Conservation (phyloP, 768 basidiomycete genomes). For the Infundibulicybe gibba region DNA sequence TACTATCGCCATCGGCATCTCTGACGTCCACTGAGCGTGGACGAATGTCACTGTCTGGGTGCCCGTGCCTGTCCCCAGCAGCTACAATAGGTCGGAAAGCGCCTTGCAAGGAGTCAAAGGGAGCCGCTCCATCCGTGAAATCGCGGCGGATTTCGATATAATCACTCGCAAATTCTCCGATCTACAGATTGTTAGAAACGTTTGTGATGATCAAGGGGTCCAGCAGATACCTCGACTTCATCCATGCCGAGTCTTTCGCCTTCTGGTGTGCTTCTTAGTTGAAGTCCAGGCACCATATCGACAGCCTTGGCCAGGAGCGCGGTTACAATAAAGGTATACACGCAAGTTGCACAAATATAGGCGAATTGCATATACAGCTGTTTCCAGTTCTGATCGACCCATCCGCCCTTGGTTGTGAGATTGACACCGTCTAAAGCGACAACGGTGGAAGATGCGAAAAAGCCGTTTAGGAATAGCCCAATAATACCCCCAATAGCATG, state of each 20-base stretch:
- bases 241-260: conserved; percentile 66
- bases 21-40: background rate
- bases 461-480: conserved; percentile 67
- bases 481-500: conserved; percentile 85
- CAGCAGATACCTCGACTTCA: conserved; percentile 54
- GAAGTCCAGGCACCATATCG: conserved; percentile 56
- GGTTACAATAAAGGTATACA: conserved; percentile 61
- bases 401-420: conserved; percentile 52
- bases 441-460: conserved; percentile 68
- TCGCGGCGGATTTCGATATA: conserved; percentile 70
- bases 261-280: conserved; percentile 48
- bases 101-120: conserved; percentile 25
- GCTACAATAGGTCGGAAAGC: background rate
- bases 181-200: conserved; percentile 27
- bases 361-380: conserved; percentile 78
- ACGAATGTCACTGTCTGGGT: background rate
- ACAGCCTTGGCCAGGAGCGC: conserved; percentile 55
- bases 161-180: conserved; percentile 67
- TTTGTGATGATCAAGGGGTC: background rate
- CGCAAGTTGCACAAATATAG: conserved; percentile 54
- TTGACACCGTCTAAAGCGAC: conserved; percentile 69
- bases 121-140: conserved; percentile 50
- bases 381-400: conserved; percentile 73
- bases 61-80: too few species aligned
- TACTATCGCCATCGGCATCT: too few species aligned